Evolutionary conservation across 2,329 filamentous ascomycete genomes (phyloP), one percentile per base, ranked within the genome.

Genomic region (Pseudopithomyces maydicus): DNA sequence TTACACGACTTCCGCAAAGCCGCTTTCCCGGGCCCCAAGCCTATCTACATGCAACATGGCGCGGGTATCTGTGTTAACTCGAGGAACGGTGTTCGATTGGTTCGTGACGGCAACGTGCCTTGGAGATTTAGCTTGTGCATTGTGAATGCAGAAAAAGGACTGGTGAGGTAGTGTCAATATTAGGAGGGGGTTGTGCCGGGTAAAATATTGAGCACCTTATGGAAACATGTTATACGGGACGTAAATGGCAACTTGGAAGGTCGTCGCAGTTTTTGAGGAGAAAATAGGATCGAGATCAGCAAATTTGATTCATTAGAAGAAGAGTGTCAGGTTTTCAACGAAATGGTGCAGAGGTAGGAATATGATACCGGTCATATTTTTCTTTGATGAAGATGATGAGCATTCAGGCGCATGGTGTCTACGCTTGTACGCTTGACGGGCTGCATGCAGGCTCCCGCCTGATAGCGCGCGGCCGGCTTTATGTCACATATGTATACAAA

Each of bases 101-200:
- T 15, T 20, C 42, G 42, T 39, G 52, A 52, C 54, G 42, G 14
- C 10, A 32, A 41, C 33, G 39, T 56, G 15, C 54, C 38, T 5
- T 15, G 20, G 29, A 19, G n/a, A 39, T 50, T 2, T 19, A 42
- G 35, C 35, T 46, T 45, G 41, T 51, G 46, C 22, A 29, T 41
- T 51, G 2, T 7, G 23, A 32, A 39, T 19, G 32, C 41, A 15
- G 14, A 26, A 35, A 14, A 14, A 26, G 47, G 50, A 47, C 20
- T 49, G 35, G 33, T 22, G 29, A 45, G 43, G 56, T 53, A 15
- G 33, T 58, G 10, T 44, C 57, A 59, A 59, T 56, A 52, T 26
- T 51, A 8, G 26, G 8, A 29, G 8, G 8, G 8, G 22, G 10
- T 8, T 23, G 7, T 35, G 23, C 29, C 8, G 26, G 26, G 26